These are phyloP conservation scores for Cladosporium halotolerans DNA, from an alignment of 2,329 filamentous ascomycete species.

Conservation along the genomic window DNA sequence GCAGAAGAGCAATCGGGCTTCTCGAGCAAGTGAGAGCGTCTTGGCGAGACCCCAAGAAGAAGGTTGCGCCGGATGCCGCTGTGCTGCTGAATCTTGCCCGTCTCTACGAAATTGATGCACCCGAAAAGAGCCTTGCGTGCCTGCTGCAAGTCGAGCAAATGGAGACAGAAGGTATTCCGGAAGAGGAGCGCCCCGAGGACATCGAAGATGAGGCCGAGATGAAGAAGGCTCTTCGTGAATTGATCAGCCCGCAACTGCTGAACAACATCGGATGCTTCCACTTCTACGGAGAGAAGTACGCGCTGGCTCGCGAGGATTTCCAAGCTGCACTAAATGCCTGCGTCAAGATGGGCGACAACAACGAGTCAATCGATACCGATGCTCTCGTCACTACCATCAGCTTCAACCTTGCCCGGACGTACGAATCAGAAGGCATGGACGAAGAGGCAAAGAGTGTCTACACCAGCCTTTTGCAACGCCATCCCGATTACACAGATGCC, in stretches of 20 bases:
- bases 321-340: constrained; percentile 87
- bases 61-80: constrained; percentile 70
- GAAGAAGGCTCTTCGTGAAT: constrained; percentile 58
- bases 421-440: constrained; percentile 73
- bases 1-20: constrained; percentile 77
- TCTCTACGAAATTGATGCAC: constrained; percentile 77
- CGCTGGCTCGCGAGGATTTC: constrained; percentile 77
- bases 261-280: constrained; percentile 98
- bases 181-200: constrained; percentile 56
- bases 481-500: constrained; percentile 86
- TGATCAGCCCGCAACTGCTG: constrained; percentile 79
- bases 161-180: constrained; percentile 70
- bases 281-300: constrained; percentile 77
- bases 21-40: constrained; percentile 77
- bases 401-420: constrained; percentile 90
- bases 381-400: constrained; percentile 92
- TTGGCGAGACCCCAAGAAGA: constrained; percentile 92
- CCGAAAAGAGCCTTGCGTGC: constrained; percentile 88
- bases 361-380: constrained; percentile 70
- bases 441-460: constrained; percentile 87
- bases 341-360: constrained; percentile 69
- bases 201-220: constrained; percentile 31
- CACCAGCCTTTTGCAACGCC: constrained; percentile 74
- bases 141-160: constrained; percentile 87
- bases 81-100: constrained; percentile 88